Percentiles rank a stretch among this genome's conserved stretches.
Conservation (phyloP, 2,329 filamentous ascomycete genomes). For the Ceratocystis ficicola region DNA sequence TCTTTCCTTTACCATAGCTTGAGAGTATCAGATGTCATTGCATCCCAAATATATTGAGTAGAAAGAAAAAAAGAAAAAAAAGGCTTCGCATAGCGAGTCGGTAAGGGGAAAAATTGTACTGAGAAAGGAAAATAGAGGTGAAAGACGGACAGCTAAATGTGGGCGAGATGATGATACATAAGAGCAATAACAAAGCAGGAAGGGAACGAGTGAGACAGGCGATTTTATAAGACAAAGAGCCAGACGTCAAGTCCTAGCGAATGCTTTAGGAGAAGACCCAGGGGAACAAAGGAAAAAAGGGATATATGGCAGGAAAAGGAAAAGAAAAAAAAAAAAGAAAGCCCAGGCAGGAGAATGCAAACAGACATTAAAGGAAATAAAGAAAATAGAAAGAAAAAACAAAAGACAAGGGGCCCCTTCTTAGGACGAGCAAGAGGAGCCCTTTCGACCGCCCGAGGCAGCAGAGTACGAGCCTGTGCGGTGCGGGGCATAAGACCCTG, state of each 20-base stretch:
- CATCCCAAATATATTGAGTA: slow-evolving; percentile 4
- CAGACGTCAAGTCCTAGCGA: not conserved
- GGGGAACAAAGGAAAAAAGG: not conserved
- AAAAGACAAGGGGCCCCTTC: not conserved
- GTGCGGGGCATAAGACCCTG: not conserved
- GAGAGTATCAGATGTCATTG: not conserved
- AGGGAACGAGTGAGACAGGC: not conserved
- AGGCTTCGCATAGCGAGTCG: not conserved
- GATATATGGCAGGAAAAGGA: not conserved
- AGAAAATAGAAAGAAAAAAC: not conserved
- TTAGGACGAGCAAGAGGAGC: not conserved
- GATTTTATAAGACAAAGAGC: not conserved
- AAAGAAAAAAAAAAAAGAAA: not conserved
- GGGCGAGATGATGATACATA: not conserved
- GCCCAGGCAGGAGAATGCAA: not conserved
- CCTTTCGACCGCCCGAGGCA: not conserved
- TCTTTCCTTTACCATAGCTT: no score
- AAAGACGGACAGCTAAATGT: not conserved
- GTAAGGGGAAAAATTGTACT: not conserved
- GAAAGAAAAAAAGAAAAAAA: not conserved
- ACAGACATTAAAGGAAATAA: not conserved
- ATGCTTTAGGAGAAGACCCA: not conserved
- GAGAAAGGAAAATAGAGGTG: not conserved
- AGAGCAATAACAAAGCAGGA: not conserved
- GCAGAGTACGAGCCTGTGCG: not conserved